Evolutionary conservation across 441 rosid species (phyloP), one percentile per base, ranked within the genome.

Genomic region (Flueggea neowawraea): DNA sequence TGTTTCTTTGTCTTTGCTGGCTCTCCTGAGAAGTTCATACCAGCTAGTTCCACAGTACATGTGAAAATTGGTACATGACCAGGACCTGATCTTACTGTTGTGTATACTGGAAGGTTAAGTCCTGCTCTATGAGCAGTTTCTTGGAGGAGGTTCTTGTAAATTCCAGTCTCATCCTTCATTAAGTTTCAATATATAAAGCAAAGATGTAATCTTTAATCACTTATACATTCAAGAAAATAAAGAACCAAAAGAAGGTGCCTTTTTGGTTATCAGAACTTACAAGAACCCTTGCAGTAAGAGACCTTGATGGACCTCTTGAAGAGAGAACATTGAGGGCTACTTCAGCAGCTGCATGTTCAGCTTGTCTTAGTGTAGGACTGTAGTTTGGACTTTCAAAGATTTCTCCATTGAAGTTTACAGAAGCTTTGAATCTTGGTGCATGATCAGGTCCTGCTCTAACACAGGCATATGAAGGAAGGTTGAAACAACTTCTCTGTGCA

Each of bases 401-500:
- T 75, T 90, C 95, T 31, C 97, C 89, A 61, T 90, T 88, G 78
- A 90, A 87, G 68, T 80, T 85, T 17, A 87, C 96, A 52, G 77
- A 83, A 64, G 89, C 88, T 77, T 84, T 87, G 77, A 90, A 87
- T 60, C 94, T 78, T 13, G 97, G 97, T 3, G 93, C 97, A 74
- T 90, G 97, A 75, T 90, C 97, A 14, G 95, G 97, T 15, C 97
- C 97, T 80, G 84, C 85, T 74, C 95, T 81, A 64, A 75, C 68
- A 63, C 91, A 86, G 17, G 84, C 70, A 78, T 90, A 90, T 7
- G 85, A 79, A 49, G 97, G 95, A 32, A 88, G 87, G 66, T 75
- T 88, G 67, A 90, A 90, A 74, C 97, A 90, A 72, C 97, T 90
- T 75, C 95, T 82, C 54, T 90, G 93, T 72, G 93, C 97, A 16